Base-by-base conservation (phyloP, 192 early-diverging fungal species). In the Dissophora globulifera region DNA sequence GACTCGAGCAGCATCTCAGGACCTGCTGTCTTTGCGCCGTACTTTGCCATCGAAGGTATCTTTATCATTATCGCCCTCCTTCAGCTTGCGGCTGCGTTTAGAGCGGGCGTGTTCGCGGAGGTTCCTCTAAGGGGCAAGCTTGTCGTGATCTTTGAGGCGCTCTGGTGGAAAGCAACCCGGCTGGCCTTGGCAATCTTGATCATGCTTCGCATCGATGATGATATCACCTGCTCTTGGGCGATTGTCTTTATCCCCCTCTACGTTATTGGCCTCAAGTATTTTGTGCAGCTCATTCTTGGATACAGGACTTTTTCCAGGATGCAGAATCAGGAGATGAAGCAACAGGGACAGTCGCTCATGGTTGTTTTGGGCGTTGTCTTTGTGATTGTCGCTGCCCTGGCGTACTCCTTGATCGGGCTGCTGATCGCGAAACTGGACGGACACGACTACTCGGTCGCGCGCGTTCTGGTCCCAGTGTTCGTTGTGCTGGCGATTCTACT, bases 31-130 rank as follows among this genome's bases (percentile, higher is more conserved):
- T 94, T 94, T 78, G 75, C 86, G 22, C 95, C 95, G 23, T 95
- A 93, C 84, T 93, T 94, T 67, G 47, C 91, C n/a, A 57, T 95
- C 12, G 95, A 98, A 61, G 82, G 62, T 16, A 79, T 92, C 25
- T 79, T 93, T 48, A 78, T 94, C 50, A 22, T 92, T 19, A 68
- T 82, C 29, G 64, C 61, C 31, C 3, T 72, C 23, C 53, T 87
- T n/a, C 79, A 82, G 26, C 65, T 72, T 47, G 26, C 66, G 60
- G 26, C 79, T 27, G 48, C 55, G 22, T 45, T 80, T 25, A 71
- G 38, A 47, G 60, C 78, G 11, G 38, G 51, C 10, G 46, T 22
- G n/a, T 42, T 41, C 16, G 31, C 50, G 4, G 63, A 71, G 8
- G 16, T 76, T 1, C 16, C 72, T 13, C 9, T 31, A 19, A 50